phyloP scores from a whole-genome alignment of 805 yeast genomes.

The Starmerella sp. region DNA sequence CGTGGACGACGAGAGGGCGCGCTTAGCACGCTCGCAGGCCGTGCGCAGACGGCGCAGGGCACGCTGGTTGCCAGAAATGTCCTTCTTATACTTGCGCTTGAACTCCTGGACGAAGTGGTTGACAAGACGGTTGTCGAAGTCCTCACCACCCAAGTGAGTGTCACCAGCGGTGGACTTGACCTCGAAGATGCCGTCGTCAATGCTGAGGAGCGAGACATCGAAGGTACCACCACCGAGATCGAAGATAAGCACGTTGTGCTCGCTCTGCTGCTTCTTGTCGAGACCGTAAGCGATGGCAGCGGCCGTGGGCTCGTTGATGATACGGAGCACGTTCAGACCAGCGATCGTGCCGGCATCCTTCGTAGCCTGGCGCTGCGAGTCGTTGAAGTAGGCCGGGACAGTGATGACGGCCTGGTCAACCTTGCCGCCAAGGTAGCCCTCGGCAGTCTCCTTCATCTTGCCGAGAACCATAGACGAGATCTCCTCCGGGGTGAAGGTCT shows the following conservation, averaged over 20 bases:
- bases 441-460: slow-evolving; percentile 92
- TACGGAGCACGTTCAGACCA: slow-evolving; percentile 87
- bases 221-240: slow-evolving; percentile 99
- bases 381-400: slow-evolving; percentile 95
- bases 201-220: slow-evolving; percentile 87
- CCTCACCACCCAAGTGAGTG: slow-evolving; percentile 97
- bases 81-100: slow-evolving; percentile 97
- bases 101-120: slow-evolving; percentile 88
- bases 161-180: slow-evolving; percentile 92
- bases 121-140: slow-evolving; percentile 92
- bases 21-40: slow-evolving; percentile 98
- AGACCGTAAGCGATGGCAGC: slow-evolving; percentile 99
- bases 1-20: slow-evolving; percentile 91
- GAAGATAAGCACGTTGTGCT: slow-evolving; percentile 82
- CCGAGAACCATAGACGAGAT: slow-evolving; percentile 83
- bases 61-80: slow-evolving; percentile 84
- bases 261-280: slow-evolving; percentile 50
- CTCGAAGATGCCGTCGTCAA: slow-evolving; percentile 93
- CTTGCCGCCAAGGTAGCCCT: slow-evolving; percentile 70
- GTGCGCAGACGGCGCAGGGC: slow-evolving; percentile 97
- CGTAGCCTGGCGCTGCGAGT: slow-evolving; percentile 96
- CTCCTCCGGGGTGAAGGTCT: slow-evolving; percentile 86
- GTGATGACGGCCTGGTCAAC: slow-evolving; percentile 91
- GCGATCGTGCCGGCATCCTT: slow-evolving; percentile 96
- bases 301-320: slow-evolving; percentile 95